Evolutionary conservation across 352 stramenopile species (phyloP).

Genomic region (Globisporangium rhizosaccharum): DNA sequence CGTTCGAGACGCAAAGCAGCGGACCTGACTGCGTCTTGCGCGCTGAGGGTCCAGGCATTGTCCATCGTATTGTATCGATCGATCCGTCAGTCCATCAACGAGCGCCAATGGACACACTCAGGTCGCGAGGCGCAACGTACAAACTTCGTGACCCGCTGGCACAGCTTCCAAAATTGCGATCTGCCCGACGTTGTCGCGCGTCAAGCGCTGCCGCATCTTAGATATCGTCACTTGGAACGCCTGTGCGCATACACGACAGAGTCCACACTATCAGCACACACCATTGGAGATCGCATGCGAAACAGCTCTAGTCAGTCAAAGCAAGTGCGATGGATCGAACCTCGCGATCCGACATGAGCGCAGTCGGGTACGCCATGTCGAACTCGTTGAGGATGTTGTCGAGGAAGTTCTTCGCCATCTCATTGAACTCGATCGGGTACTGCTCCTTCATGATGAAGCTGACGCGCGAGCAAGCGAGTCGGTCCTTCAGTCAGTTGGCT

Average conservation of each 20-base stretch:
- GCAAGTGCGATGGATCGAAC: slow-evolving; percentile 13
- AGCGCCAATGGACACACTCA: not conserved
- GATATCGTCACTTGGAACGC: slow-evolving; percentile 38
- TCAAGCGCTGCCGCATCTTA: slow-evolving; percentile 85
- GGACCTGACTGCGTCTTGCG: slow-evolving; percentile 47
- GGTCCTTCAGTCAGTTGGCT: not conserved
- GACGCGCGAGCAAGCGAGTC: not conserved
- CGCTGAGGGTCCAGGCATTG: slow-evolving; percentile 9
- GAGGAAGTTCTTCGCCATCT: slow-evolving; percentile 79
- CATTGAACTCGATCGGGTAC: slow-evolving; percentile 97
- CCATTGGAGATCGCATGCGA: too few relatives aligned
- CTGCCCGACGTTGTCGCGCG: slow-evolving; percentile 97
- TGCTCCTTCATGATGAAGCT: slow-evolving; percentile 86
- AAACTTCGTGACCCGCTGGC: slow-evolving; percentile 68
- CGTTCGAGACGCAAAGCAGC: slow-evolving; percentile 95
- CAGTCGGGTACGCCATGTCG: slow-evolving; percentile 67
- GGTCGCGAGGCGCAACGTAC: slow-evolving; percentile 28
- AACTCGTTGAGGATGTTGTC: slow-evolving; percentile 65
- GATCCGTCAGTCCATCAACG: slow-evolving; percentile 7
- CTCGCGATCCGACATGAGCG: slow-evolving; percentile 56
- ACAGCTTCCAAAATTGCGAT: slow-evolving; percentile 95
- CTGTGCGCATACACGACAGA: slow-evolving; percentile 3
- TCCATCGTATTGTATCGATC: not conserved
- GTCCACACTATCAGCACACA: too few relatives aligned
- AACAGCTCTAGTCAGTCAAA: too few relatives aligned